Evolutionary conservation across 169 alveolate species (phyloP), one percentile per base, ranked within the genome.

Genomic region (Cyclospora cayetanensis): DNA sequence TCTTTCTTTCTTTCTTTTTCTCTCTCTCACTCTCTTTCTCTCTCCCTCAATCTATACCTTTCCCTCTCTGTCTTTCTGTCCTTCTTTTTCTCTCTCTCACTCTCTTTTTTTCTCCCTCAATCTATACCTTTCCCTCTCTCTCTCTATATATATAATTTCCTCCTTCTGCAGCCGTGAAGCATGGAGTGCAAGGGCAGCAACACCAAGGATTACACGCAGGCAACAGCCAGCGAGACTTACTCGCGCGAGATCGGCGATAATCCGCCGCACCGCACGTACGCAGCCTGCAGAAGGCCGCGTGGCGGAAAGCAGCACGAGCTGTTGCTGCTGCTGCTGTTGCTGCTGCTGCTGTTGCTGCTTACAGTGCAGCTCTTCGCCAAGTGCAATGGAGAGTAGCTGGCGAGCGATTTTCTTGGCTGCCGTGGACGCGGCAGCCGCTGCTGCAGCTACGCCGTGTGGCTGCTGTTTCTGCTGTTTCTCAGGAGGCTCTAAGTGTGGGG

Each of bases 181-280:
- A n/a, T n/a, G n/a, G 60, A 15, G 15, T 46, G 60, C 7, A 15
- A 15, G 70, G 9, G 70, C 34, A 1, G 42, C 87, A 77, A 15
- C 74, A n/a, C 20, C 37, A 60, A 55, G 60, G 25, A 25, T 15
- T 4, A 50, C 82, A 70, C 34, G 43, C 11, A 29, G 50, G 12
- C 82, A 37, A 37, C 82, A 70, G 22, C 29, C 66, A 76, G 27
- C 41, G 11, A 11, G 74, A 29, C 89, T 7, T 80, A 80, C 89
- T 53, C 39, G 63, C 37, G 89, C 29, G n/a, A 80, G 39, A 31
- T 80, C 89, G 31, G 55, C 70, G 29, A 80, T 52, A 29, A 80
- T 53, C 4, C 70, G 89, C 76, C 89, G 89, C 74, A 52, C 89
- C 11, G 89, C 70, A 31, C 89, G 89, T 31, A 80, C 76, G n/a